These are phyloP conservation scores for Sporisorium iseilematis-ciliati DNA, from an alignment of 1,284 basidiomycete species.

Conservation along the genomic window DNA sequence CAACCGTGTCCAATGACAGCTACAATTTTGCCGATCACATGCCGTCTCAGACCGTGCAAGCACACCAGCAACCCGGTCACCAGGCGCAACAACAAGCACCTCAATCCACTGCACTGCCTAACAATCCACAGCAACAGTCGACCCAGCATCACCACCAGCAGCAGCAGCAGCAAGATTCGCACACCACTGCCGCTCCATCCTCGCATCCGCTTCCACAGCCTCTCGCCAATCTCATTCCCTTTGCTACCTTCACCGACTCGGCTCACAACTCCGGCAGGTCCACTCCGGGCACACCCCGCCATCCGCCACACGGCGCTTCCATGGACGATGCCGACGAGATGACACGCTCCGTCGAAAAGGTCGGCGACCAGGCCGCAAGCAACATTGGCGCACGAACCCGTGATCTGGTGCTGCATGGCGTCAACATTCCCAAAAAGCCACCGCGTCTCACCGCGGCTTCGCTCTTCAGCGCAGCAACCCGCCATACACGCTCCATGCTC, in stretches of 20 bases:
- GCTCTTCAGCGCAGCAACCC: conserved; percentile 45
- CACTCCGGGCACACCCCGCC: conserved; percentile 39
- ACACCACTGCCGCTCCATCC: not conserved
- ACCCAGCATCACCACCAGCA: conserved; percentile 7
- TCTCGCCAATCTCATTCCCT: conserved; percentile 29
- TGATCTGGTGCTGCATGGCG: conserved; percentile 50
- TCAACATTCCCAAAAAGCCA: conserved; percentile 55
- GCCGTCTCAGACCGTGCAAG: conserved; percentile 1
- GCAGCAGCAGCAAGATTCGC: conserved; percentile 15
- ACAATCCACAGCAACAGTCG: conserved; percentile 16
- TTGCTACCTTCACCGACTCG: conserved; percentile 42
- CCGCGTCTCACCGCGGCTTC: conserved; percentile 44
- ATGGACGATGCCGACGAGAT: conserved; percentile 48
- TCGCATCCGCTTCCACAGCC: conserved; percentile 31
- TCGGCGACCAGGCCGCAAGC: conserved; percentile 46
- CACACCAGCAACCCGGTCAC: conserved; percentile 9
- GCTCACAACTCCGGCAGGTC: conserved; percentile 43
- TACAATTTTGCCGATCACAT: conserved; percentile 24
- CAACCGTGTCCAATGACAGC: conserved; percentile 13
- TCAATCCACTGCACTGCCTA: not conserved
- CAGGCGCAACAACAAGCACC: conserved; percentile 11
- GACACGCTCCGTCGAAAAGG: conserved; percentile 42
- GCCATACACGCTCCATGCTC: conserved; percentile 35
- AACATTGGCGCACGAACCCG: conserved; percentile 48
- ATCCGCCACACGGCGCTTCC: conserved; percentile 9